Percentiles rank a stretch among this genome's conserved stretches.
Evolutionary conservation across 2,329 filamentous ascomycete species (phyloP).

Genomic region (Calonectria naviculata): DNA sequence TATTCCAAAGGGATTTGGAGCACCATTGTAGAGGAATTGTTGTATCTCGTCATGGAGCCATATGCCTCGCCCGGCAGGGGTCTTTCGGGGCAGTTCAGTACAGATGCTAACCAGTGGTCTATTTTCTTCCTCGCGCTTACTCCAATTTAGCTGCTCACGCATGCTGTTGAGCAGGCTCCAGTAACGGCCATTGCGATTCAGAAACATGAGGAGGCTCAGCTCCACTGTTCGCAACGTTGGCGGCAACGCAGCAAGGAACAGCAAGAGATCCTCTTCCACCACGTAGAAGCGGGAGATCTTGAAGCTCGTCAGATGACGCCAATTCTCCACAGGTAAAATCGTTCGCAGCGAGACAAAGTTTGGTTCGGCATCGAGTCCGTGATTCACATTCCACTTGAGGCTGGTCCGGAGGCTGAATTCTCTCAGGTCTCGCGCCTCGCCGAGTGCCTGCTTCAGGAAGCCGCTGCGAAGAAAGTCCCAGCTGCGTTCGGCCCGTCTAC

Average conservation of each 20-base stretch:
- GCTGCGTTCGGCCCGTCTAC: fast-evolving
- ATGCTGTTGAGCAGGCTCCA: neutral
- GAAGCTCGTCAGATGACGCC: neutral
- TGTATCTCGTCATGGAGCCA: neutral
- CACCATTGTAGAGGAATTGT: neutral
- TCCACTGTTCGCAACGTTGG: neutral
- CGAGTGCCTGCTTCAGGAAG: neutral
- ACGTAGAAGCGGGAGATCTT: neutral
- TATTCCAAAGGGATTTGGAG: neutral
- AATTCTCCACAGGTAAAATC: neutral
- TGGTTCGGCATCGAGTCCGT: neutral
- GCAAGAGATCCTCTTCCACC: neutral
- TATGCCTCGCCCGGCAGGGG: neutral
- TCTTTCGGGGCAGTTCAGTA: neutral
- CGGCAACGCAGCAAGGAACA: neutral
- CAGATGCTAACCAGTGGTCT: neutral
- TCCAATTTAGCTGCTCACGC: neutral
- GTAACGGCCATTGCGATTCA: neutral
- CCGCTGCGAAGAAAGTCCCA: slow-evolving; percentile 14
- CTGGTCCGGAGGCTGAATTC: slow-evolving; percentile 34
- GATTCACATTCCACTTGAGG: neutral
- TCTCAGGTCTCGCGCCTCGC: slow-evolving; percentile 30
- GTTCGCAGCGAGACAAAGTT: neutral
- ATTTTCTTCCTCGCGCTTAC: neutral
- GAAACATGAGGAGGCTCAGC: slow-evolving; percentile 7